Evolutionary conservation across 1,284 basidiomycete genomes (phyloP).

Genomic region (Ustilago shanxiensis): DNA sequence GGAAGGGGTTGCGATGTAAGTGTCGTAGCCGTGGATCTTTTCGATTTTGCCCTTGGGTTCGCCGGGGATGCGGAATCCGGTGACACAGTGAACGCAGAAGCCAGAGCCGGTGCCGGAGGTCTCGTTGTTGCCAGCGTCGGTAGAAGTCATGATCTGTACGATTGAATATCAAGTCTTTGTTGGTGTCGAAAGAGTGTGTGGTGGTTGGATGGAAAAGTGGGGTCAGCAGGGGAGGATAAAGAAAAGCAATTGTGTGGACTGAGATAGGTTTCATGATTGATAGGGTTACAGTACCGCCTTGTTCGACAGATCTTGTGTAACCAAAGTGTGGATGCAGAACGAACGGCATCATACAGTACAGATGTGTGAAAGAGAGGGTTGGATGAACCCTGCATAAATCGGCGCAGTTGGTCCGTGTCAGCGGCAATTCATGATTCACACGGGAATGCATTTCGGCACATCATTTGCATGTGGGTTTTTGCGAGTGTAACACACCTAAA

Average conservation of each 20-base stretch:
- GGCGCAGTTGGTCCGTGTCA: no score
- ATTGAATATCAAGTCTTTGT: no score
- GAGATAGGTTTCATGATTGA: no score
- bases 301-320: not conserved
- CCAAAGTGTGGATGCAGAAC: no score
- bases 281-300: not conserved
- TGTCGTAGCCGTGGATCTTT: slow-evolving; percentile 40
- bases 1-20: slow-evolving; percentile 66
- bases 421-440: no score
- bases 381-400: no score
- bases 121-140: not conserved
- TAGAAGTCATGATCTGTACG: no score
- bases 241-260: not conserved
- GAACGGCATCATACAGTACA: no score
- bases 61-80: slow-evolving; percentile 53
- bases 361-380: no score
- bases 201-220: not conserved
- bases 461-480: no score
- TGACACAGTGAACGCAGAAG: slow-evolving; percentile 57
- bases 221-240: not conserved
- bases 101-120: not conserved
- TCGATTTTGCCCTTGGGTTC: slow-evolving; percentile 50
- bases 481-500: not conserved
- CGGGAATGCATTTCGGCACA: no score
- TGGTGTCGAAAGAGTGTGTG: not conserved